Evolutionary conservation across 2,329 filamentous ascomycete genomes (phyloP).

Genomic region (Chalara sp.): DNA sequence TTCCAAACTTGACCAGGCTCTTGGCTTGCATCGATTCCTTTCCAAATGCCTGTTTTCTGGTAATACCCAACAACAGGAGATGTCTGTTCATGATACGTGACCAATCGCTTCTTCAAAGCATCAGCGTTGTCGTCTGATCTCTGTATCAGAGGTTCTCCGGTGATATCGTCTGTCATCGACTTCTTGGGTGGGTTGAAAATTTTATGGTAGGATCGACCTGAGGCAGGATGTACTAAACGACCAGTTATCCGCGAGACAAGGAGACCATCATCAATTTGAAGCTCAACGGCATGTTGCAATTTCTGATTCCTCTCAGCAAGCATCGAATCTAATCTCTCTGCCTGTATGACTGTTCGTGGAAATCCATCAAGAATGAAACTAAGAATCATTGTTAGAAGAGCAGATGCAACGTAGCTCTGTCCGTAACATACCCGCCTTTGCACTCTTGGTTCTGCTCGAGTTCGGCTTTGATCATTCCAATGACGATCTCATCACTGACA

Average conservation of each 20-base stretch:
- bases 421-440: slow-evolving; percentile 76
- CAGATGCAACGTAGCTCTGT: neutral
- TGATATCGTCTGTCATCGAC: slow-evolving; percentile 91
- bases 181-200: slow-evolving; percentile 98
- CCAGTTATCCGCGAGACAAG: slow-evolving; percentile 95
- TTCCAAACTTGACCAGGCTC: slow-evolving; percentile 95
- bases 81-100: slow-evolving; percentile 92
- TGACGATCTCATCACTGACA: slow-evolving; percentile 97
- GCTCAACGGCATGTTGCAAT: slow-evolving; percentile 91
- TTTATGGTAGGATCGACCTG: slow-evolving; percentile 94
- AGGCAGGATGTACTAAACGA: slow-evolving; percentile 90
- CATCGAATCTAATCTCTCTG: slow-evolving; percentile 92
- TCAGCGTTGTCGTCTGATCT: slow-evolving; percentile 96
- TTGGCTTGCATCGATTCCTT: slow-evolving; percentile 89
- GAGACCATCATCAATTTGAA: slow-evolving; percentile 91
- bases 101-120: slow-evolving; percentile 88
- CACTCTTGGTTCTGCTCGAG: slow-evolving; percentile 91
- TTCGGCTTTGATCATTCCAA: slow-evolving; percentile 99
- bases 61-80: slow-evolving; percentile 91
- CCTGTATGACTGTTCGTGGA: slow-evolving; percentile 92
- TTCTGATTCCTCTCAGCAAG: slow-evolving; percentile 69
- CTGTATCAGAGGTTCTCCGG: slow-evolving; percentile 93
- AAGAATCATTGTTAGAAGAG: slow-evolving; percentile 13
- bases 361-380: slow-evolving; percentile 99
- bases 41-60: slow-evolving; percentile 96